Evolutionary conservation across 441 rosid species (phyloP), one percentile per base, ranked within the genome.

Genomic region (Corymbia citriodora): DNA sequence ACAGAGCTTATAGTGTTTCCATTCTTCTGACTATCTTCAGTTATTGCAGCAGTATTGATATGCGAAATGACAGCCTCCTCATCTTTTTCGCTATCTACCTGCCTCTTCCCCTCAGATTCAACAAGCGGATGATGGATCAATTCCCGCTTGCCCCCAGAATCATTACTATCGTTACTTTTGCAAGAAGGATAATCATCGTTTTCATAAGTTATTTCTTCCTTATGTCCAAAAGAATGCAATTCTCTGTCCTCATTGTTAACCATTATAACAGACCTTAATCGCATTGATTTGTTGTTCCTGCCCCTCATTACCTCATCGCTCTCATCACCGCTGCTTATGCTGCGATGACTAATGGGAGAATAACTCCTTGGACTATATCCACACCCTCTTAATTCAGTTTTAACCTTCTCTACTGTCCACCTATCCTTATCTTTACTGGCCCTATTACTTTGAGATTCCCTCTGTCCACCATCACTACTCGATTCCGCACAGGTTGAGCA

Each of bases 231-330:
- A 53, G 85, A 55, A 21, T 88, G 90, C 88, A 89, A 50, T 53
- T 92, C 92, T 85, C 89, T 65, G 68, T 92, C 96, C 52, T 25
- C 90, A 87, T 90, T 92, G 27, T 89, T 33, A 87, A 94, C 92
- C 81, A 92, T 94, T 88, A 97, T 79, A 91, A 97, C 95, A 45
- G 99, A 98, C 91, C 92, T 96, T 91, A 96, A 93, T 93, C 94
- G 92, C 89, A 92, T 93, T 7, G 94, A 65, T 88, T 91, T 92
- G 90, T 91, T 92, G 90, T 90, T 91, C 88, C 91, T 94, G 15
- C 90, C 54, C 61, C 87, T 90, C 61, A 94, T 90, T 90, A 89
- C 93, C 90, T 93, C 96, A 89, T 92, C 93, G 74, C 89, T 90
- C 89, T 90, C 87, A 68, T 89, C 89, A 90, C 92, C 94, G 59